Evolutionary conservation across 2,329 filamentous ascomycete species (phyloP), one percentile per base, ranked within the genome.

Genomic region (Neophaeococcomyces aloes): DNA sequence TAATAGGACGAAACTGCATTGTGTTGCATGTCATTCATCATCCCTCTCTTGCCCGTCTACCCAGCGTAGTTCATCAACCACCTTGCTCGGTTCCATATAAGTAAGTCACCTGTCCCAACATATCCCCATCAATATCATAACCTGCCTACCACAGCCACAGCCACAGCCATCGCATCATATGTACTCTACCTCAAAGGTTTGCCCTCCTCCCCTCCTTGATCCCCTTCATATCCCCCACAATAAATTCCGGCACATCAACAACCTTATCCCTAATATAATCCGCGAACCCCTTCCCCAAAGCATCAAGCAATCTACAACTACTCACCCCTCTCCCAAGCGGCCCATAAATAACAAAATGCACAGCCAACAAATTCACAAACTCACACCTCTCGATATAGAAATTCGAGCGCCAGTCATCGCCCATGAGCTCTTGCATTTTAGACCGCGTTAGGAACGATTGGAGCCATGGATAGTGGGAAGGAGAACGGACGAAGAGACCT

Each of bases 321-420:
- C 69, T 74, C 3, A 75, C 69, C 0, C 65, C 66, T 0, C 63
- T 47, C 0, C 65, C 67, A 13, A 72, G 53, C 15, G 62, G 60
- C 2, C 68, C 69, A 45, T 71, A 72, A 1, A 72, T 57, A 7
- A 72, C 68, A 56, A 70, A 73, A 49, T 75, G 66, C 15, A 74
- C 71, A 0, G 69, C 69, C 27, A 54, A 55, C 0, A 72, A 61
- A 3, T 59, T 51, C 0, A 62, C 58, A 41, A 73, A 67, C 55
- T 72, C 69, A n/a, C 71, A 65, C 11, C 70, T 54, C 51, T 72
- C 69, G 2, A 72, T 53, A 14, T 57, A 55, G 49, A 61, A 63
- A 35, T 63, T 58, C 30, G 68, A 61, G 6, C 62, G 52, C 61
- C 65, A 70, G 45, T 73, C 70, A 7, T 66, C 58, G 1, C 60